phyloP scores from a whole-genome alignment of 371 early-diverging fungal species.

The Mortierella sp. region DNA sequence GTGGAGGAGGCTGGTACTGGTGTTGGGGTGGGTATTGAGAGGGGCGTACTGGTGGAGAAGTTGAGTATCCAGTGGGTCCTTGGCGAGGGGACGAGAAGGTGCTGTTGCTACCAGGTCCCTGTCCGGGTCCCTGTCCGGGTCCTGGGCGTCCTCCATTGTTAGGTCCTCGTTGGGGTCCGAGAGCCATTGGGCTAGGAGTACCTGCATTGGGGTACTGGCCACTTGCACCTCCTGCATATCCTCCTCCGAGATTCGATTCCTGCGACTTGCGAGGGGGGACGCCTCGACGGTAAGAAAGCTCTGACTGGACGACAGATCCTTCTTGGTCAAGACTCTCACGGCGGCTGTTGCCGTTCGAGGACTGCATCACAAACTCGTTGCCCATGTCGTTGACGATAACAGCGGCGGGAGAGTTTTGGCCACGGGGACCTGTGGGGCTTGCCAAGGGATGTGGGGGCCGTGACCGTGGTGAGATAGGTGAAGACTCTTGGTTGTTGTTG shows the following conservation, averaged over 20 bases:
- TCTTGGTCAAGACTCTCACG: constrained; percentile 24
- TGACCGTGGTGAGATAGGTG: constrained; percentile 23
- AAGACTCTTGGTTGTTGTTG: not conserved
- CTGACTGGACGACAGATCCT: constrained; percentile 24
- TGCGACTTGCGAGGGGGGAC: constrained; percentile 12
- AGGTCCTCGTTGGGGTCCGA: constrained; percentile 12
- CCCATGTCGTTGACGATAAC: constrained; percentile 38
- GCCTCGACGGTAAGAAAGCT: constrained; percentile 19
- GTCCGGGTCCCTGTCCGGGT: constrained; percentile 10
- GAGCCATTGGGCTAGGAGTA: constrained; percentile 7
- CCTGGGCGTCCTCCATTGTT: constrained; percentile 12
- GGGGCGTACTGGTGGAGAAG: constrained; percentile 7
- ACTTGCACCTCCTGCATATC: not conserved
- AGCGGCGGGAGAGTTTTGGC: not conserved
- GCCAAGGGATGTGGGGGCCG: constrained; percentile 10
- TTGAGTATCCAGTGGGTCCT: constrained; percentile 19
- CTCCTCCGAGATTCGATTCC: constrained; percentile 16
- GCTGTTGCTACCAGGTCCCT: constrained; percentile 16
- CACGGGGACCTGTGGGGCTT: not conserved
- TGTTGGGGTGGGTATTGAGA: constrained; percentile 18
- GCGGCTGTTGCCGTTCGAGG: constrained; percentile 7
- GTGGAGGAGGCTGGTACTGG: constrained; percentile 30
- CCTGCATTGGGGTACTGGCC: constrained; percentile 3
- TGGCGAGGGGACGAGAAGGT: constrained; percentile 32
- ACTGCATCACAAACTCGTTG: constrained; percentile 45